Percentiles rank a stretch among this genome's conserved stretches.
Conservation (phyloP, 176 grass and related monocot species). For the Typha latifolia region DNA sequence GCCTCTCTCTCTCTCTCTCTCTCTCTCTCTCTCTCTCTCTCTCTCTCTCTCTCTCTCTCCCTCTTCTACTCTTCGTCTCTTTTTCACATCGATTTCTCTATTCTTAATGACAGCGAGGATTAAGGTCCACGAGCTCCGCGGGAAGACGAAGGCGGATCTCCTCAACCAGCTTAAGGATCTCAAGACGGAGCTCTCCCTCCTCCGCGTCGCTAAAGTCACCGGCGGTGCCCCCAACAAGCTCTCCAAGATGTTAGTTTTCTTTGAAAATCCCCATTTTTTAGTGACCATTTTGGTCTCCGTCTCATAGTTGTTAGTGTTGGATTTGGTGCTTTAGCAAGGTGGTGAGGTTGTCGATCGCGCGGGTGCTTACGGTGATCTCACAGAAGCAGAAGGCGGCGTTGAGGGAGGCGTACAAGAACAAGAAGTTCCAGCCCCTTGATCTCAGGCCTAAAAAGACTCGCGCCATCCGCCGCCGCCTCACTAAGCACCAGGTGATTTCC, state of each 20-base stretch:
- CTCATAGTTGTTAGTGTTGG: background rate
- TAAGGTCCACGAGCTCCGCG: conserved; percentile 82
- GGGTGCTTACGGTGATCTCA: conserved; percentile 71
- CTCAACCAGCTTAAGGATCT: conserved; percentile 64
- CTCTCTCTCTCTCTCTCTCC: background rate
- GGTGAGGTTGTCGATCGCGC: conserved; percentile 55
- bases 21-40: background rate
- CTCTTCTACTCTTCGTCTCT: background rate
- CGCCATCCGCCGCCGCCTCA: conserved; percentile 71
- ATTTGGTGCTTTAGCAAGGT: conserved; percentile 51
- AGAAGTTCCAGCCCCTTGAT: conserved; percentile 53
- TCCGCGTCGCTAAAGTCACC: conserved; percentile 89
- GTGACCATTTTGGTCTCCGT: background rate
- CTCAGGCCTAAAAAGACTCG: conserved; percentile 87
- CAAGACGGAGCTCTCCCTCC: conserved; percentile 83
- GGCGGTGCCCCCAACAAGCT: conserved; percentile 91
- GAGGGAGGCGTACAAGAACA: conserved; percentile 76
- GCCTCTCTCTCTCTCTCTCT: background rate
- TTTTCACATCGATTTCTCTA: background rate
- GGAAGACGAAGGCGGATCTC: conserved; percentile 62
- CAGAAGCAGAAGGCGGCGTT: conserved; percentile 77
- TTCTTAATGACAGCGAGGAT: conserved; percentile 36
- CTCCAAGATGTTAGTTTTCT: conserved; percentile 53
- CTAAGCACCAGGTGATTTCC: conserved; percentile 56
- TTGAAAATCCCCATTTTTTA: background rate